Base-by-base conservation (phyloP, 495 filamentous ascomycete genomes). In the Penicilliopsis zonata region DNA sequence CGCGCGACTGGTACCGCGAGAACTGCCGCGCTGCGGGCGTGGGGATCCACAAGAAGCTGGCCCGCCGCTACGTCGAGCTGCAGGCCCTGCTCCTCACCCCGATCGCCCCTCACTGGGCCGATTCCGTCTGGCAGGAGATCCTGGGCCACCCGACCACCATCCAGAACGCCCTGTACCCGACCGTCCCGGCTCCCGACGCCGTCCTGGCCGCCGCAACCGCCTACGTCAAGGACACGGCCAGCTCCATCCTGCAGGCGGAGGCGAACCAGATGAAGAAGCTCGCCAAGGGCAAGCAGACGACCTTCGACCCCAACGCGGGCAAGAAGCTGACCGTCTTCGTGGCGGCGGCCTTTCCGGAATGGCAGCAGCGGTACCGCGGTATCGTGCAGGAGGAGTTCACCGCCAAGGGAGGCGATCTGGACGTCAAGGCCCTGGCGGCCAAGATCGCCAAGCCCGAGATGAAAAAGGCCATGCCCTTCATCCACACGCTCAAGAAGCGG, bases 381-480 rank as follows among this genome's bases (percentile, higher is more conserved):
- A 63, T 94, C 13, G 69, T 92, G 12, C 74, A 77, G 34, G 69
- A 78, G 36, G 59, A 72, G 20, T 81, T 81, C 42, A 61, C 72
- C 34, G 41, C 54, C 21, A 36, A 70, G 24, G 70, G 47, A 36
- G 39, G 83, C 37, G 51, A 49, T 14, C 50, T 80, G 42, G 75
- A 92, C 40, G 84, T 93, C 47, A 92, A 90, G 63, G 72, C 70
- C 33, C 60, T 95, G 13, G 82, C 72, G 44, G 70, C 70, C 31
- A 71, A 76, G 45, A 70, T 88, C 13, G 71, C 68, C 44, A 86
- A 86, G 61, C 69, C 72, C 17, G 88, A 95, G 58, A 83, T 81
- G 71, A 98, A 98, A 73, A 85, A 88, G 57, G 88, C 84, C 16
- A 96, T 96, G 90, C 92, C 92, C 4, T 98, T 95, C 47, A 76